Evolutionary conservation across 2,329 filamentous ascomycete species (phyloP), one percentile per base, ranked within the genome.

Genomic region (Zelopaecilomyces penicillatus): DNA sequence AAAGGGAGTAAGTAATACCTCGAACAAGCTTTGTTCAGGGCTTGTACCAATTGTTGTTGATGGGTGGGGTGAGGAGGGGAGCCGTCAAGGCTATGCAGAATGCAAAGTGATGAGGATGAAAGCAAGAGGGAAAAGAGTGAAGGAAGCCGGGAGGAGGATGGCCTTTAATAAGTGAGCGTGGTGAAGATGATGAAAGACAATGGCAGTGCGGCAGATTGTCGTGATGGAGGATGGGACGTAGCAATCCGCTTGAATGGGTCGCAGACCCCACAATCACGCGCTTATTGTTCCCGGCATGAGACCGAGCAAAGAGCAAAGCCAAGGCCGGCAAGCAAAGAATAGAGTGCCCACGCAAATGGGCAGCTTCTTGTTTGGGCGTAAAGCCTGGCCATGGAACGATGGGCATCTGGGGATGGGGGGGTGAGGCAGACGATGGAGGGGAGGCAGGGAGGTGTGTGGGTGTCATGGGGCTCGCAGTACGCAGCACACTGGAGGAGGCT

Each of bases 331-430:
- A 34, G 34, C 37, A 10, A 32, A 12, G 35, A 44, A 19, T 19
- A 19, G 19, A 19, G 19, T 19, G 19, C 19, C 19, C 19, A 19
- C 19, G 19, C 19, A 19, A 19, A 19, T 19, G 19, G 26, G 45
- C 38, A 47, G 42, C 45, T 47, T 47, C 45, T 47, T 44, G 31
- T 47, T 47, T 44, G 42, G 45, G 45, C 37, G 30, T 38, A 44
- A 41, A 37, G 36, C 19, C 19, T 19, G 19, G 19, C 19, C 2
- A 19, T 19, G 19, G 19, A 19, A 19, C 19, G 19, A 19, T 19
- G 19, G 19, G 19, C 3, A 19, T 19, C 19, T 19, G 19, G 19
- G 19, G 19, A 19, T 19, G 19, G 19, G 19, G 19, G 19, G 19
- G 19, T 19, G 19, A 19, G 19, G 19, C 19, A 19, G 19, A 19